A percentile compares a stretch with the other conserved stretches of the same genome.
phyloP scores from a whole-genome alignment of 2,329 filamentous ascomycete species.

The Cladosporium sp. region DNA sequence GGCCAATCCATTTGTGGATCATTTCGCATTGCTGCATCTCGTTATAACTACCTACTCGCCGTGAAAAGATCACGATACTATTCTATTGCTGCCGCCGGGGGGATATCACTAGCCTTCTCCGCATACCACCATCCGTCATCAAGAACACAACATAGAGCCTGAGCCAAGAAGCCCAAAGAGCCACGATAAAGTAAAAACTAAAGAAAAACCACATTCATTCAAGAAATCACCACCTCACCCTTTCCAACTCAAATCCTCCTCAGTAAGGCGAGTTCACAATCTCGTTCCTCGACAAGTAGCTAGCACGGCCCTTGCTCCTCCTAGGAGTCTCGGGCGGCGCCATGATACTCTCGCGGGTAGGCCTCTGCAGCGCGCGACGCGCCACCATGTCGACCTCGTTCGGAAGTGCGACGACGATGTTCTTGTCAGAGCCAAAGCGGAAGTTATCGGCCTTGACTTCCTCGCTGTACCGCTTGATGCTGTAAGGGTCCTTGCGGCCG shows the following conservation, averaged over 20 bases:
- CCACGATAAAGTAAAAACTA: neutral
- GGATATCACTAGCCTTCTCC: slow-evolving; percentile 3
- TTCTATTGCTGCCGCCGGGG: neutral
- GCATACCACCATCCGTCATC: neutral
- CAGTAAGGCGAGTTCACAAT: slow-evolving; percentile 75
- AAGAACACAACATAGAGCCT: neutral
- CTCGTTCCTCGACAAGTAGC: slow-evolving; percentile 77
- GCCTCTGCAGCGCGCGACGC: slow-evolving; percentile 79
- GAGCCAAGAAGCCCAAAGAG: neutral
- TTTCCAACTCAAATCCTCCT: slow-evolving; percentile 6
- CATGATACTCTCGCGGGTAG: slow-evolving; percentile 86
- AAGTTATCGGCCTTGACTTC: slow-evolving; percentile 98
- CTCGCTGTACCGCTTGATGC: slow-evolving; percentile 93
- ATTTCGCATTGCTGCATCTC: slow-evolving; percentile 5
- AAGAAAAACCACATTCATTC: too few relatives aligned
- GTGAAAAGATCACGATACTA: neutral
- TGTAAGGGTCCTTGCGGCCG: slow-evolving; percentile 84
- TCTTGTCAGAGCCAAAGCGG: slow-evolving; percentile 95
- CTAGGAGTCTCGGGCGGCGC: slow-evolving; percentile 55
- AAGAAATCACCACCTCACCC: neutral
- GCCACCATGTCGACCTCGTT: slow-evolving; percentile 99
- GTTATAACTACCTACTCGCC: neutral
- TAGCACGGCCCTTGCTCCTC: slow-evolving; percentile 48
- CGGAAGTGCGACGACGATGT: slow-evolving; percentile 93
- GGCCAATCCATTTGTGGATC: neutral